Percentiles rank a stretch among this genome's conserved stretches.
Evolutionary conservation across 768 basidiomycete species (phyloP).

Genomic region (Agrocybe chaxingu): DNA sequence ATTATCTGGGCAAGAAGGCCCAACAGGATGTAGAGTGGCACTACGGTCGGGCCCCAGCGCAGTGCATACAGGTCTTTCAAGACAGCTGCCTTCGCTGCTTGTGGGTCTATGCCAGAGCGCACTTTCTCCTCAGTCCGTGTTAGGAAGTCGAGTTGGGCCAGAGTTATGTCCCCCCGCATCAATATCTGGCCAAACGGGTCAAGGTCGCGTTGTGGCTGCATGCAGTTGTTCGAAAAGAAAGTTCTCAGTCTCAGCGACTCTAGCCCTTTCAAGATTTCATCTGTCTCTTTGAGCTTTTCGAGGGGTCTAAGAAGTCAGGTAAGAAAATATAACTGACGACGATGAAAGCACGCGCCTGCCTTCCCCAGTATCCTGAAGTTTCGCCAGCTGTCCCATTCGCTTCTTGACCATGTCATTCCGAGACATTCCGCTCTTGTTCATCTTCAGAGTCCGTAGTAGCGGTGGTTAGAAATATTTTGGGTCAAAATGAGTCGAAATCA

Average conservation of each 20-base stretch:
- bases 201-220: constrained; percentile 34
- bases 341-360: constrained; percentile 18
- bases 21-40: constrained; percentile 36
- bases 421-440: constrained; percentile 8
- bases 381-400: constrained; percentile 7
- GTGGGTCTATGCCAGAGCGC: background rate
- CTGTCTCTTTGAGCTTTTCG: constrained; percentile 26
- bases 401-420: constrained; percentile 6
- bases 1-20: constrained; percentile 25
- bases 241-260: constrained; percentile 36
- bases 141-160: constrained; percentile 23
- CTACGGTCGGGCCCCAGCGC: constrained; percentile 38
- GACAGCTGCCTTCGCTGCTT: constrained; percentile 15
- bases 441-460: background rate
- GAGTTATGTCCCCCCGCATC: constrained; percentile 20
- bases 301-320: constrained; percentile 16
- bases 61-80: constrained; percentile 27
- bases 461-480: too few relatives aligned
- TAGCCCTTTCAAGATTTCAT: constrained; percentile 28
- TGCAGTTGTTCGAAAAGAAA: constrained; percentile 28
- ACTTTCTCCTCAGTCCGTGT: constrained; percentile 14
- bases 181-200: constrained; percentile 28
- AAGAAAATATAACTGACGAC: background rate
- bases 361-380: constrained; percentile 12
- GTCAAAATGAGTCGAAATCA: too few relatives aligned